Conservation (phyloP, 208 protist genomes). For the Phytomonas francai region DNA sequence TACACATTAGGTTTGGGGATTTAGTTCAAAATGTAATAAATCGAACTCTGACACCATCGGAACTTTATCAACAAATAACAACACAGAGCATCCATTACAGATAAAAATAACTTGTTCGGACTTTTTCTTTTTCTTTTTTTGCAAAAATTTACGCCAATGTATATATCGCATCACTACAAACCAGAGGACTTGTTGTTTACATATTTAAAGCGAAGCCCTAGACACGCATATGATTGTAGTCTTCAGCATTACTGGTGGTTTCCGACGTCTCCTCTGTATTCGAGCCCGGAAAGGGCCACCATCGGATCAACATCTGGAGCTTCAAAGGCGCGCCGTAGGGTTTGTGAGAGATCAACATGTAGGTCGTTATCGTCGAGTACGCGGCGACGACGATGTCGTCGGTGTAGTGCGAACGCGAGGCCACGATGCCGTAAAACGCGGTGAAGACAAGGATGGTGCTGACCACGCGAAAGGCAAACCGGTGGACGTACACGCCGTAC, state of each 20-base stretch:
- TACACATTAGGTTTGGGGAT: no score
- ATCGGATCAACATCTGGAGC: slow-evolving; percentile 67
- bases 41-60: no score
- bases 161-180: no score
- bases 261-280: slow-evolving; percentile 13
- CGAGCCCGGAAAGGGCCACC: slow-evolving; percentile 56
- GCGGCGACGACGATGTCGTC: slow-evolving; percentile 71
- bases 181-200: no score
- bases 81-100: no score
- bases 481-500: slow-evolving; percentile 62
- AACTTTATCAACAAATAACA: no score
- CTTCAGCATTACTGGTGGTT: not conserved
- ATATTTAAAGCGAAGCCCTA: not conserved
- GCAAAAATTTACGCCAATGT: no score
- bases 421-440: slow-evolving; percentile 66
- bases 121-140: no score
- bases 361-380: slow-evolving; percentile 56
- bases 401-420: slow-evolving; percentile 85
- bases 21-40: no score
- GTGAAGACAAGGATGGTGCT: slow-evolving; percentile 25
- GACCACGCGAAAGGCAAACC: slow-evolving; percentile 31
- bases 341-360: slow-evolving; percentile 39
- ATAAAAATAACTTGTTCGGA: no score
- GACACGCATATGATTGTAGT: slow-evolving; percentile 9
- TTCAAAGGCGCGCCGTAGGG: slow-evolving; percentile 66